These are phyloP conservation scores for Podaxis sp. DNA, from an alignment of 768 basidiomycete species.

Conservation along the genomic window DNA sequence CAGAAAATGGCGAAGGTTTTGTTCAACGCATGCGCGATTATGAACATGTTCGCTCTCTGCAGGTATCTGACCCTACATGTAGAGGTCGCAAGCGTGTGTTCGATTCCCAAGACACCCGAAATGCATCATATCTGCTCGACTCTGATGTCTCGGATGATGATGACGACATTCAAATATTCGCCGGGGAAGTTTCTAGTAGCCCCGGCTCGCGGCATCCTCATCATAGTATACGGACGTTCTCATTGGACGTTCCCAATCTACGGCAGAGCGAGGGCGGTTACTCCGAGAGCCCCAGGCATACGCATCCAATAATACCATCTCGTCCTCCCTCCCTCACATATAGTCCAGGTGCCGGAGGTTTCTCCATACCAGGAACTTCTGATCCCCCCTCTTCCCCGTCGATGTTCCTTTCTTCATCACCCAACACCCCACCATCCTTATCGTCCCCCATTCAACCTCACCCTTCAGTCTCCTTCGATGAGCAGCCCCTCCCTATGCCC, in stretches of 20 bases:
- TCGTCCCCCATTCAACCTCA: not conserved
- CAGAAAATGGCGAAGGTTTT: constrained; percentile 62
- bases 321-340: not conserved
- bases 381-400: not conserved
- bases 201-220: constrained; percentile 17
- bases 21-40: constrained; percentile 72
- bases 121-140: constrained; percentile 15
- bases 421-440: not conserved
- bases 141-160: constrained; percentile 46
- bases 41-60: constrained; percentile 46
- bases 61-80: not conserved
- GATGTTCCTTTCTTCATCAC: not conserved
- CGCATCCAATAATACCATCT: not conserved
- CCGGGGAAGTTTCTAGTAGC: constrained; percentile 27
- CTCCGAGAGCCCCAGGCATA: not conserved
- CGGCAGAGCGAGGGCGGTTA: not conserved
- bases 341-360: not conserved
- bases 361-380: not conserved
- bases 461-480: constrained; percentile 23
- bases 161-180: constrained; percentile 55
- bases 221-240: constrained; percentile 35
- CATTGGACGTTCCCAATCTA: constrained; percentile 26
- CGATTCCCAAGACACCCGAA: not conserved
- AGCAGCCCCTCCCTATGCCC: constrained; percentile 19
- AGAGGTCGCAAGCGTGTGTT: constrained; percentile 36